These are phyloP conservation scores for Dendryphion nanum DNA, from an alignment of 2,329 filamentous ascomycete species.

Conservation along the genomic window DNA sequence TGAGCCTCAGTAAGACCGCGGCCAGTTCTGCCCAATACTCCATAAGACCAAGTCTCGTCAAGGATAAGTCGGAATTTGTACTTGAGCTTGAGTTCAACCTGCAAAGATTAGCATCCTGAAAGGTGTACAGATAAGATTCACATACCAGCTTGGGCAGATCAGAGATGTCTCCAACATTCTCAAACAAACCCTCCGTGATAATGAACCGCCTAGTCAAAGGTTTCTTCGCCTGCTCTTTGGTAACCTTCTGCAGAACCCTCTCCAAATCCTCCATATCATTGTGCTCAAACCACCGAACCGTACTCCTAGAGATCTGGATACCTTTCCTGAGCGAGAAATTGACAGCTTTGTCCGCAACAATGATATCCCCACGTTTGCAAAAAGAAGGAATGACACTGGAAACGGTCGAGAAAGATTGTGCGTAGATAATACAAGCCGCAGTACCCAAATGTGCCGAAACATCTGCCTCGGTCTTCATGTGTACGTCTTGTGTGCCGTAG, in stretches of 20 bases:
- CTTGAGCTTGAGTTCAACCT: conserved; percentile 88
- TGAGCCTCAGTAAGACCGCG: conserved; percentile 93
- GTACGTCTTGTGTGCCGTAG: conserved; percentile 97
- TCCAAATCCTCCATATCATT: conserved; percentile 95
- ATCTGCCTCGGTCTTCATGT: conserved; percentile 94
- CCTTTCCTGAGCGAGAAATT: conserved; percentile 95
- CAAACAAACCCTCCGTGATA: conserved; percentile 92
- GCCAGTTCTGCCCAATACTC: conserved; percentile 86
- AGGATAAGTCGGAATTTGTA: conserved; percentile 98
- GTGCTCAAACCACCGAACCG: conserved; percentile 90
- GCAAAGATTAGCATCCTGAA: conserved; percentile 5
- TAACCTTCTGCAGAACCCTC: conserved; percentile 77
- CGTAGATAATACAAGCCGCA: conserved; percentile 88
- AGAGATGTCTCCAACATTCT: conserved; percentile 81
- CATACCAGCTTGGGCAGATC: conserved; percentile 81
- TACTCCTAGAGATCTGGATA: conserved; percentile 87
- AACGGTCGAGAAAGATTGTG: conserved; percentile 93
- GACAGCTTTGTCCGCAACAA: conserved; percentile 89
- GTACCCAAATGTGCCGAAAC: conserved; percentile 88
- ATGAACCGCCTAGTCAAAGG: conserved; percentile 91
- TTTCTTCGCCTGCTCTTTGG: conserved; percentile 83
- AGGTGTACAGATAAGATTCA: neutral
- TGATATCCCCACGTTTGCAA: conserved; percentile 94
- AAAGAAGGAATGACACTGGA: conserved; percentile 97
- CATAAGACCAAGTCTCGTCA: conserved; percentile 97